Conservation (phyloP, 768 basidiomycete genomes). For the Termitomyces sp. region DNA sequence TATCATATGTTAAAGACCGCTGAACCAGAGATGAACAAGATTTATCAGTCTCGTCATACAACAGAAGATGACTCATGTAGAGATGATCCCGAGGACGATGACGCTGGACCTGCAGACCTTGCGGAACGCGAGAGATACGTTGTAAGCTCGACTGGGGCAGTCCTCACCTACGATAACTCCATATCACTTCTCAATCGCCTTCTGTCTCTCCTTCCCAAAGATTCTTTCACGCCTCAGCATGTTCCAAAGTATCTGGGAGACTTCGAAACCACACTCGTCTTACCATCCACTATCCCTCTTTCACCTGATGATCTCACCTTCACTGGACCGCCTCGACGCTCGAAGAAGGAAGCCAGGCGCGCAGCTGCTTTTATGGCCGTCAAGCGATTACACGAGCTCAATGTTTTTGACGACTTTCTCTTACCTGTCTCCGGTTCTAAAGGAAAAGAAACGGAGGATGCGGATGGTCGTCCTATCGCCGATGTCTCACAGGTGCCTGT, state of each 20-base stretch:
- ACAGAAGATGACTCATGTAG: conserved; percentile 36
- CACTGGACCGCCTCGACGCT: conserved; percentile 50
- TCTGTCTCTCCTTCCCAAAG: conserved; percentile 73
- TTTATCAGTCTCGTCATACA: conserved; percentile 52
- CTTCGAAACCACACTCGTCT: conserved; percentile 48
- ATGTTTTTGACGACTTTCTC: conserved; percentile 79
- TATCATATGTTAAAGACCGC: conserved; percentile 53
- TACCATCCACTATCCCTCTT: conserved; percentile 66
- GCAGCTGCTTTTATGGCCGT: conserved; percentile 80
- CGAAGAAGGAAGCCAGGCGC: conserved; percentile 80
- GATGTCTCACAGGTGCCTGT: conserved; percentile 41
- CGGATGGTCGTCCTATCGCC: conserved; percentile 39
- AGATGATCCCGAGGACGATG: conserved; percentile 30
- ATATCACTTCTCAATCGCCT: conserved; percentile 66
- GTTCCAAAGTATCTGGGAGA: conserved; percentile 58
- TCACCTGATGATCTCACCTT: conserved; percentile 47
- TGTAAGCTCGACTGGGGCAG: conserved; percentile 66
- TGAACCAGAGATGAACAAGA: conserved; percentile 58
- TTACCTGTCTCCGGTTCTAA: conserved; percentile 57
- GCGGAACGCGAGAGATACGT: conserved; percentile 67
- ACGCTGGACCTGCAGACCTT: conserved; percentile 47
- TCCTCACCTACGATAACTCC: conserved; percentile 74
- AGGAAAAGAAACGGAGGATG: conserved; percentile 45
- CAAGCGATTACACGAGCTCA: conserved; percentile 56
- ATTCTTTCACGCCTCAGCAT: conserved; percentile 57